Evolutionary conservation across 140 eudicot genomes (phyloP), one percentile per base, ranked within the genome.

Genomic region (Ambrosia hybrid): DNA sequence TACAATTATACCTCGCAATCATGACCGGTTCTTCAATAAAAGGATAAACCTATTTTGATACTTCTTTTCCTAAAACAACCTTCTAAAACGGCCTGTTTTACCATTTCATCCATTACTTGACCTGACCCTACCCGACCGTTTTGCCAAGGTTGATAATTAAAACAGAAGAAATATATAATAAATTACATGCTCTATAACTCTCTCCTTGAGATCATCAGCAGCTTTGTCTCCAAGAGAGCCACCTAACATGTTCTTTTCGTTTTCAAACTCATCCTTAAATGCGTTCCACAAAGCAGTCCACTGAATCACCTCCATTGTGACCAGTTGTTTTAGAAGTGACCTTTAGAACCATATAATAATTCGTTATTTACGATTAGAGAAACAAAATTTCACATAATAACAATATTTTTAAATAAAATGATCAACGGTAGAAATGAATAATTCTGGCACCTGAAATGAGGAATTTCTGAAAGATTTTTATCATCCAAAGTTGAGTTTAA

Each of bases 291-390:
- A 83, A 49, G 83, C 76, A 43, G 92, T 92, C 98, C 98, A 92
- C 77, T 85, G 95, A 73, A 92, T 78, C n/a, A 89, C 95, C 83
- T 92, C 98, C 98, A 92, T 87, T 6, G 98, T 92, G 45, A 89
- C 81, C 66, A 92, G 70, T 75, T 92, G 96, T 80, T 92, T 92
- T 68, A 89, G 61, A 43, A 92, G 85, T 26, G 78, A 81, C 89
- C 98, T 89, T 55, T 5, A 3, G 69, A 38, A 66, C 2, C 65
- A 69, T 4, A 64, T 39, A 67, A 78, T 67, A 6, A 51, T 57
- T 34, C 9, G 45, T 57, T 26, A 79, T 38, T 49, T 60, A 60
- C 17, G 15, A 30, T 21, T 57, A 11, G 43, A 60, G n/a, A 4
- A 62, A n/a, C 16, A 36, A 4, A 34, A 36, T 13, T 38, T 61